Evolutionary conservation across 306 rosid genomes (phyloP), one percentile per base, ranked within the genome.

Genomic region (Ammopiptanthus mongolicus): DNA sequence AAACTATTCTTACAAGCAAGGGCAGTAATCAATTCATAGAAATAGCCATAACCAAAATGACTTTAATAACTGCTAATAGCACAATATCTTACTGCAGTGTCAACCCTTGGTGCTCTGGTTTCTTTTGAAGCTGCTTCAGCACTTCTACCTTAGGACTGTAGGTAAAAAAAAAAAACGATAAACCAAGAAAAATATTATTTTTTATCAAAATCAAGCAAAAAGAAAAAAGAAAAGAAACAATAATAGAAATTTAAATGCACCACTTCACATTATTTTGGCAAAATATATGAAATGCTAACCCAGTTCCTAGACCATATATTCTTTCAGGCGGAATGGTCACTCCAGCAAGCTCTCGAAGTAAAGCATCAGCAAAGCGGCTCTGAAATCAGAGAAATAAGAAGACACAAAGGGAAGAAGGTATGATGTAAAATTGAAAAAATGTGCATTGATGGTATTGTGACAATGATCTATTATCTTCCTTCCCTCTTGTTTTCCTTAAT

Each of bases 81-180:
- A 39, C 71, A 65, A 17, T 57, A 61, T 79, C 91, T 86, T 83
- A 93, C 98, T 93, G 97, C 34, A 93, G 83, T 65, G 78, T 86
- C 77, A 93, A 66, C 29, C 96, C 97, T 78, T 85, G 91, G 80
- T 93, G 89, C 81, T 93, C 96, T 17, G 95, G 86, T 77, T 65
- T 86, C 82, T 86, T 87, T 72, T 93, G 98, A 71, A 93, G 90
- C 75, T 80, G 84, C 96, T 88, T 93, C 73, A 93, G 60, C 76
- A 93, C 90, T 81, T 90, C 88, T 61, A 90, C 97, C 86, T 93
- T 93, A 9, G 98, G 97, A 73, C 98, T 93, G 81, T 17, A 71
- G 75, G 8, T 29, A 8, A 57, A 62, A 44, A n/a, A 23, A 25
- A 25, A 3, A 17, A 5, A 52, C 73, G n/a, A 66, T 77, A 5